Evolutionary conservation across 2,329 filamentous ascomycete genomes (phyloP), one percentile per base, ranked within the genome.

Genomic region (Ceratocystiopsis sp.): DNA sequence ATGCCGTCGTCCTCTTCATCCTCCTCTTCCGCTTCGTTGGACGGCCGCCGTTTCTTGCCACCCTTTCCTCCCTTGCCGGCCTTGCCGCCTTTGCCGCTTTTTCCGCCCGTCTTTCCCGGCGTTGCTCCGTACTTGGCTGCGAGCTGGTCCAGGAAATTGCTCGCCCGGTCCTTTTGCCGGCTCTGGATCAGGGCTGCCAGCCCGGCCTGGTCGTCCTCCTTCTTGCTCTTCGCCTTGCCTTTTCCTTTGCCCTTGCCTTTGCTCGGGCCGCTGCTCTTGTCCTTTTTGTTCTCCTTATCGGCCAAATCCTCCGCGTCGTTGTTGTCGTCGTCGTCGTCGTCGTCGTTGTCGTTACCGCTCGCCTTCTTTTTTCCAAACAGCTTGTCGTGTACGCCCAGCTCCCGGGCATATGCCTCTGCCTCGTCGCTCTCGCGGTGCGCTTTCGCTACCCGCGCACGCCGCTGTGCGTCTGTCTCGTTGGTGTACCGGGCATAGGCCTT

Each of bases 341-440:
- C 25, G 11, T 14, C 15, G 14, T 16, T 11, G 5, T 18, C 34
- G 41, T 58, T 57, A 10, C 35, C 35, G 14, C 34, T 41, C 13
- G 16, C 34, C 37, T 64, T 66, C 52, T 71, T 73, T 46, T 63
- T 62, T 1, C 65, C 73, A 50, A 78, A 80, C 25, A 84, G 57
- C 56, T 80, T 78, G 45, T 84, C 80, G 52, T 81, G 72, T 4
- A 85, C 70, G 3, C 82, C 82, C 3, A 89, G 58, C 58, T 89
- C 75, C 58, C 82, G 80, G 1, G 80, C 80, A 47, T 81, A 69
- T 47, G 82, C 76, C 55, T 80, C 75, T 0, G 87, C 85, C 59
- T 89, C 81, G 16, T 69, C 64, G 0, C 69, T 76, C 55, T 93
- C 84, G 37, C 69, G 71, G 53, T 69, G 68, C 0, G 81, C 83